Conservation (phyloP, 2,329 filamentous ascomycete species). For the Stemphylium vesicarium region DNA sequence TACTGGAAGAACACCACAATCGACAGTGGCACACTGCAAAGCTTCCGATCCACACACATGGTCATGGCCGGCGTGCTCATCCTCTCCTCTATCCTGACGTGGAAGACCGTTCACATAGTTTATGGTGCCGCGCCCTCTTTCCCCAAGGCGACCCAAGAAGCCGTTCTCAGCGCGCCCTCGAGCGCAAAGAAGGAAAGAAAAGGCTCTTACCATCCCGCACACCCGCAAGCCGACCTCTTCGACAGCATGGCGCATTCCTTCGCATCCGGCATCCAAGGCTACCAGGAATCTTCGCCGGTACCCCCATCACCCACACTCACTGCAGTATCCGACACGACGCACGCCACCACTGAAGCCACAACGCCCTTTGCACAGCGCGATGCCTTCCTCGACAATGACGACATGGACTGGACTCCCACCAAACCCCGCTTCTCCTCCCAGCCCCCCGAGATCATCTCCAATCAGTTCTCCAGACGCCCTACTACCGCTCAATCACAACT, state of each 20-base stretch:
- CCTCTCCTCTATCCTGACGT: slow-evolving; percentile 35
- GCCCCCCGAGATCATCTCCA: slow-evolving; percentile 27
- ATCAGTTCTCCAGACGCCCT: slow-evolving; percentile 15
- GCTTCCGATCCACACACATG: slow-evolving; percentile 60
- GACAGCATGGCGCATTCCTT: slow-evolving; percentile 46
- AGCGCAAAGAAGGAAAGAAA: slow-evolving; percentile 25
- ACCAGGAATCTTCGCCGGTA: slow-evolving; percentile 32
- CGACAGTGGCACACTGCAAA: slow-evolving; percentile 27
- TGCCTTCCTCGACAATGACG: slow-evolving; percentile 52
- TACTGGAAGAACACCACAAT: slow-evolving; percentile 33
- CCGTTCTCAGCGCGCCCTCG: slow-evolving; percentile 29
- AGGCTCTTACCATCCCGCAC: slow-evolving; percentile 33
- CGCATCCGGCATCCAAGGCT: slow-evolving; percentile 46
- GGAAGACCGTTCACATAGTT: slow-evolving; percentile 64
- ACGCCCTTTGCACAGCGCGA: slow-evolving; percentile 26
- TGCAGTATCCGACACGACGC: slow-evolving; percentile 27
- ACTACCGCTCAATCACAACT: neutral
- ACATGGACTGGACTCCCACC: slow-evolving; percentile 78
- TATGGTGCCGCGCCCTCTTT: slow-evolving; percentile 50
- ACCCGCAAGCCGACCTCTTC: slow-evolving; percentile 39
- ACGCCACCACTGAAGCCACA: slow-evolving; percentile 36
- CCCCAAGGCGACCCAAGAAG: slow-evolving; percentile 30
- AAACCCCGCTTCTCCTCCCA: slow-evolving; percentile 47
- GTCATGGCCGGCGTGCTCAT: slow-evolving; percentile 55
- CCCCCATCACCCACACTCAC: slow-evolving; percentile 45